Conservation (phyloP, 306 rosid genomes). For the Senna tora region DNA sequence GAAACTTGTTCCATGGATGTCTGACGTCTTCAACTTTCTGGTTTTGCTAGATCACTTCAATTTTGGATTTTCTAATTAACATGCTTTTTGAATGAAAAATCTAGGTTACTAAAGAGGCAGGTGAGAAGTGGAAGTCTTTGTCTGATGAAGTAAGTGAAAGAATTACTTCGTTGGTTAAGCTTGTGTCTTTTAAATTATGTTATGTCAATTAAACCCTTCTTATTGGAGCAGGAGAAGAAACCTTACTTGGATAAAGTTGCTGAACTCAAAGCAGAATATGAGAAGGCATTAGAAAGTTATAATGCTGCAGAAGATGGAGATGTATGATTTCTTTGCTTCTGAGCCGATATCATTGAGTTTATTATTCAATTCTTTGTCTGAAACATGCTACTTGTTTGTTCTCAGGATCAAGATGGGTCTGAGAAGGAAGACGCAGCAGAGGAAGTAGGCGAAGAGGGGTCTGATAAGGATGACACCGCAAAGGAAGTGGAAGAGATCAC, state of each 20-base stretch:
- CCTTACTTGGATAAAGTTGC: slow-evolving; percentile 68
- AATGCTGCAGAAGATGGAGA: slow-evolving; percentile 55
- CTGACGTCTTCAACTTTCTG: neutral
- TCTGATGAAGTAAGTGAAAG: slow-evolving; percentile 64
- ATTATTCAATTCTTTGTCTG: neutral
- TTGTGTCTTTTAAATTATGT: neutral
- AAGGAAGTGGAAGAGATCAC: slow-evolving; percentile 23
- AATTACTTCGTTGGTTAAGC: neutral
- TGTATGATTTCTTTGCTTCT: slow-evolving; percentile 28
- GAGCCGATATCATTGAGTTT: neutral
- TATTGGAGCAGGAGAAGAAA: slow-evolving; percentile 68
- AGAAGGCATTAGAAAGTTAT: slow-evolving; percentile 53
- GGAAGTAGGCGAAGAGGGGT: slow-evolving; percentile 45
- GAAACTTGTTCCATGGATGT: neutral
- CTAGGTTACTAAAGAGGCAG: slow-evolving; percentile 81
- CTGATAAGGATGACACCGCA: slow-evolving; percentile 51
- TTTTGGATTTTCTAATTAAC: neutral
- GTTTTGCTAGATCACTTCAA: neutral
- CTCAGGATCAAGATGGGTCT: slow-evolving; percentile 56
- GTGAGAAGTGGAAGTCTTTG: slow-evolving; percentile 81
- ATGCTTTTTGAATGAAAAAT: neutral
- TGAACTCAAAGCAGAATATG: slow-evolving; percentile 75
- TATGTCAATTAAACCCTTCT: neutral
- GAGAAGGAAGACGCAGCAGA: slow-evolving; percentile 49
- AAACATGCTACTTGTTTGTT: neutral